Percentiles rank a stretch among this genome's conserved stretches.
phyloP scores from a whole-genome alignment of 345 rosid species.

The Aethionema arabicum region DNA sequence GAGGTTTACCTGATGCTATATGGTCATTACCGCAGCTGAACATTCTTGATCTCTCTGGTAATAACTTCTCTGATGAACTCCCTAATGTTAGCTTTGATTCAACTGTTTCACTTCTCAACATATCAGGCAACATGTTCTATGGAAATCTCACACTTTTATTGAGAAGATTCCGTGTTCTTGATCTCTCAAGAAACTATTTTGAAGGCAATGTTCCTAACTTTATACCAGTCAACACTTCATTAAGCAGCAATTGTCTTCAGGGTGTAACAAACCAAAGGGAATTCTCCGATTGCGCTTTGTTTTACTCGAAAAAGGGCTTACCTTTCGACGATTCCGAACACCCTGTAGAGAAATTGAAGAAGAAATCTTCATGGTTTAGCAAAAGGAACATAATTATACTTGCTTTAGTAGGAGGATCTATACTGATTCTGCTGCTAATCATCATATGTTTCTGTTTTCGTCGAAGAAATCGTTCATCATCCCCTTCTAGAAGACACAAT shows the following conservation, averaged over 20 bases:
- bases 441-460: conserved; percentile 50
- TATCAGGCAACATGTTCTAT: conserved; percentile 71
- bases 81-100: conserved; percentile 36
- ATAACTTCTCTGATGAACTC: conserved; percentile 53
- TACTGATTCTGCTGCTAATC: conserved; percentile 45
- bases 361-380: conserved; percentile 43
- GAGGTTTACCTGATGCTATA: conserved; percentile 45
- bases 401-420: conserved; percentile 71
- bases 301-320: conserved; percentile 29
- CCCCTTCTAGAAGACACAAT: conserved; percentile 22
- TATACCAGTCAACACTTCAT: conserved; percentile 29
- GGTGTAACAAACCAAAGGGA: conserved; percentile 15
- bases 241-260: conserved; percentile 39
- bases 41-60: conserved; percentile 60
- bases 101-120: conserved; percentile 46
- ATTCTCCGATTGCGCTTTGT: conserved; percentile 29
- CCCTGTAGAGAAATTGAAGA: conserved; percentile 14
- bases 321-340: conserved; percentile 31
- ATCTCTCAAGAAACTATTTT: conserved; percentile 77
- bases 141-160: conserved; percentile 52
- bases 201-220: conserved; percentile 56
- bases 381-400: conserved; percentile 49
- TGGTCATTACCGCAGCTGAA: conserved; percentile 50
- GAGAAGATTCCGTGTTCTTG: conserved; percentile 45
- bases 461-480: conserved; percentile 37